phyloP scores from a whole-genome alignment of 371 early-diverging fungal genomes.

The Parasitella parasitica region DNA sequence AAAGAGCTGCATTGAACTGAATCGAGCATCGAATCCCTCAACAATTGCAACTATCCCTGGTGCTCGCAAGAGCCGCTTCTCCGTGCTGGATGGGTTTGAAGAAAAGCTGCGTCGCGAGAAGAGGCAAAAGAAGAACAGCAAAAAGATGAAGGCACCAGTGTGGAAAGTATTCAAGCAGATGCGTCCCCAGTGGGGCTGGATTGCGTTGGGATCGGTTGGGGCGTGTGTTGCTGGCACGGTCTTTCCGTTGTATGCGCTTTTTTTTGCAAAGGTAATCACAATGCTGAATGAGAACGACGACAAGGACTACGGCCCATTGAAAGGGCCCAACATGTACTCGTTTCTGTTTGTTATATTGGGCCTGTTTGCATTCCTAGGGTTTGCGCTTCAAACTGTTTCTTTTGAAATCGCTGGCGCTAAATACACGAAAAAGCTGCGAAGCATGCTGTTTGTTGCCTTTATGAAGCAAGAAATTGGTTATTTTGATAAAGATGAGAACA shows the following conservation, averaged over 20 bases:
- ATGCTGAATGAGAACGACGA: slow-evolving; percentile 26
- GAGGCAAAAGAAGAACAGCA: slow-evolving; percentile 9
- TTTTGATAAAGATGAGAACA: slow-evolving; percentile 85
- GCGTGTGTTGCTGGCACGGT: slow-evolving; percentile 57
- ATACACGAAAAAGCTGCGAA: slow-evolving; percentile 60
- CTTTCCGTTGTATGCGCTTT: slow-evolving; percentile 30
- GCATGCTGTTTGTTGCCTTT: slow-evolving; percentile 53
- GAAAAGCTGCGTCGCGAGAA: slow-evolving; percentile 38
- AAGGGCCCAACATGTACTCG: slow-evolving; percentile 67
- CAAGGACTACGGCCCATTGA: slow-evolving; percentile 28
- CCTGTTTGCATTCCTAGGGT: slow-evolving; percentile 43
- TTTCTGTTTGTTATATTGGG: slow-evolving; percentile 68
- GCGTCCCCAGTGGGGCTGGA: slow-evolving; percentile 15
- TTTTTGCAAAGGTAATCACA: slow-evolving; percentile 16
- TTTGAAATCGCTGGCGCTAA: slow-evolving; percentile 58
- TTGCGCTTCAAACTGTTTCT: slow-evolving; percentile 33
- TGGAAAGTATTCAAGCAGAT: slow-evolving; percentile 26
- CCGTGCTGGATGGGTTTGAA: slow-evolving; percentile 29
- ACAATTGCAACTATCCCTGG: not conserved
- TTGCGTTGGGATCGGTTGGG: slow-evolving; percentile 32
- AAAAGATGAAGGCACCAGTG: slow-evolving; percentile 49
- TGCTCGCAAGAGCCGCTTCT: slow-evolving; percentile 11
- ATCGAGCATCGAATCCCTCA: not conserved
- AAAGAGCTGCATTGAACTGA: slow-evolving; percentile 1
- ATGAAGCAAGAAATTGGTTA: slow-evolving; percentile 83